These are phyloP conservation scores for Neurospora sp. DNA, from an alignment of 495 filamentous ascomycete species.

Conservation along the genomic window DNA sequence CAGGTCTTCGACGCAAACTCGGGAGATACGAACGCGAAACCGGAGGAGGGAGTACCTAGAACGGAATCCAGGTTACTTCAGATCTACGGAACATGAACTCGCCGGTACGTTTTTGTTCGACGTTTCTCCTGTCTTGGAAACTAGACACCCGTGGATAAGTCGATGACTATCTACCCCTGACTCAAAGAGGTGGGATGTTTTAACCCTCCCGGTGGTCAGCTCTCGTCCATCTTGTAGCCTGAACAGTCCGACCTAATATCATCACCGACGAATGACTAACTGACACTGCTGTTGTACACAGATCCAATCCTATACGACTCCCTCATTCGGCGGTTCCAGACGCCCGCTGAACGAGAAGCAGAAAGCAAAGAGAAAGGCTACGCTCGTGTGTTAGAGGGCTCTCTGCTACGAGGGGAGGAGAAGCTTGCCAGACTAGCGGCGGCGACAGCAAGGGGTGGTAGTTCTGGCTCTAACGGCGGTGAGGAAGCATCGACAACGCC, in stretches of 20 bases:
- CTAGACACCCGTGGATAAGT: not conserved
- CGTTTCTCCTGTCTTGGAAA: not conserved
- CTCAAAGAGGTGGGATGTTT: not conserved
- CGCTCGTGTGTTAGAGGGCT: conserved; percentile 60
- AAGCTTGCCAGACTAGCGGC: conserved; percentile 52
- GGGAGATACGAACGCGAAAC: conserved; percentile 30
- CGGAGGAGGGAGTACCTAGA: conserved; percentile 34
- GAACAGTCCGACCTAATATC: not conserved
- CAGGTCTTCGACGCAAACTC: conserved; percentile 19
- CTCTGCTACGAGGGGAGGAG: conserved; percentile 61
- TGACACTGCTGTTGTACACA: conserved; percentile 19
- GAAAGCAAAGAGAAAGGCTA: conserved; percentile 65
- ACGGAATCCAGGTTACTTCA: conserved; percentile 30
- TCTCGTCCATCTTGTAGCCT: not conserved
- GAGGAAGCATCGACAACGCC: not conserved
- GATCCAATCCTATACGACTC: conserved; percentile 75
- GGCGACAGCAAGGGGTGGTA: conserved; percentile 24
- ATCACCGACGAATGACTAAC: not conserved
- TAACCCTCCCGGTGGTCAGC: not conserved
- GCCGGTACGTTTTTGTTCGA: conserved; percentile 20
- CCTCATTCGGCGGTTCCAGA: conserved; percentile 69
- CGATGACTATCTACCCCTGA: not conserved
- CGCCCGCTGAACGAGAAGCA: conserved; percentile 57
- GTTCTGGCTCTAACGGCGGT: not conserved
- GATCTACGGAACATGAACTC: conserved; percentile 33